Evolutionary conservation across 306 rosid species (phyloP).

Genomic region (Dalbergia cultrata): DNA sequence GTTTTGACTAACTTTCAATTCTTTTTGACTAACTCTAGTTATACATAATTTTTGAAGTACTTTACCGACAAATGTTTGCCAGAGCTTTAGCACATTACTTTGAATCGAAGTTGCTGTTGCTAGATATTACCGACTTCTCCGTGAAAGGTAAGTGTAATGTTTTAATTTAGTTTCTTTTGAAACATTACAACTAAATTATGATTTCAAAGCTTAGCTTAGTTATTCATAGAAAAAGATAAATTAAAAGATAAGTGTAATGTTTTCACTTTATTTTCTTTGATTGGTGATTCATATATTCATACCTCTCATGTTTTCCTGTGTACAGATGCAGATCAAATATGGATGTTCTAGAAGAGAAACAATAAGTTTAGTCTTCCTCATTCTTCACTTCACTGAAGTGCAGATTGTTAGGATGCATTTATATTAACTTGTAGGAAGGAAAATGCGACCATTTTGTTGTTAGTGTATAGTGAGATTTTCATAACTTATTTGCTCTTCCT

Average conservation of each 20-base stretch:
- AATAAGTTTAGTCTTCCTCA: constrained; percentile 55
- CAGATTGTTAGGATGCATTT: background rate
- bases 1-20: constrained; percentile 5
- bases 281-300: constrained; percentile 34
- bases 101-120: constrained; percentile 78
- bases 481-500: constrained; percentile 49
- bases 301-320: constrained; percentile 42
- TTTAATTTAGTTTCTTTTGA: constrained; percentile 36
- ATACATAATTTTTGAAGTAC: constrained; percentile 59
- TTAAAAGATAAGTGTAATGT: too few species aligned
- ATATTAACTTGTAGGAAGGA: background rate
- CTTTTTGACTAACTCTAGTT: constrained; percentile 33
- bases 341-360: constrained; percentile 76
- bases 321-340: constrained; percentile 86
- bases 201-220: too few species aligned
- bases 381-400: constrained; percentile 27
- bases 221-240: too few species aligned
- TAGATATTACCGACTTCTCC: constrained; percentile 80
- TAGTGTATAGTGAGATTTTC: constrained; percentile 21
- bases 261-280: constrained; percentile 33
- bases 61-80: constrained; percentile 88
- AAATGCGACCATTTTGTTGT: constrained; percentile 27
- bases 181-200: too few species aligned
- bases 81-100: constrained; percentile 84
- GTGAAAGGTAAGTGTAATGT: constrained; percentile 68